A percentile compares a stretch with the other conserved stretches of the same genome.
Conservation (phyloP, 2,329 filamentous ascomycete species). For the Aspergillus quadricinctus region DNA sequence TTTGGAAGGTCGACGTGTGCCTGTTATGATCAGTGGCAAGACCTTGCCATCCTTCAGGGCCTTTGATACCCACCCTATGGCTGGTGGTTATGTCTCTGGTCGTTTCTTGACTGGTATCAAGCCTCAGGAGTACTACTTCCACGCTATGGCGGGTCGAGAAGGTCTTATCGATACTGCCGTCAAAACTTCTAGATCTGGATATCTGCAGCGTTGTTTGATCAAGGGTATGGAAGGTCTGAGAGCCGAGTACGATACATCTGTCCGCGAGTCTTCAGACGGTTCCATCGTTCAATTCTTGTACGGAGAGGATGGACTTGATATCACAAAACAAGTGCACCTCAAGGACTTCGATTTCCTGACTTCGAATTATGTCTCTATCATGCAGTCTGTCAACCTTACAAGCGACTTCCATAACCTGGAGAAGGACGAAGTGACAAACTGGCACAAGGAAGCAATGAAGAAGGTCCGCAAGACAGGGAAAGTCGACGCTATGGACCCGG, state of each 20-base stretch:
- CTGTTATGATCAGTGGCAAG: constrained; percentile 97
- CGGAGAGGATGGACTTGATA: constrained; percentile 91
- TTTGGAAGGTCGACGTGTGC: constrained; percentile 88
- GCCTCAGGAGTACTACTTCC: constrained; percentile 98
- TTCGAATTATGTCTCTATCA: constrained; percentile 76
- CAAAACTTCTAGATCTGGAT: constrained; percentile 95
- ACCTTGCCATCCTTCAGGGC: constrained; percentile 89
- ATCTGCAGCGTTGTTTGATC: constrained; percentile 92
- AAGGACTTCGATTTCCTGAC: constrained; percentile 86
- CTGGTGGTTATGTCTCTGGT: constrained; percentile 89
- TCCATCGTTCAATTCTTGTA: constrained; percentile 93
- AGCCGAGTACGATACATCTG: constrained; percentile 89
- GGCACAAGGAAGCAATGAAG: constrained; percentile 68
- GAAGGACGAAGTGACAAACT: constrained; percentile 61
- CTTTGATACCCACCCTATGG: constrained; percentile 82
- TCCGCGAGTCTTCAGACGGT: constrained; percentile 82
- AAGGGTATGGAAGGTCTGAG: constrained; percentile 96
- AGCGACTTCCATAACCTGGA: constrained; percentile 53
- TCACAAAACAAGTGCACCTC: constrained; percentile 89
- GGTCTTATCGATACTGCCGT: constrained; percentile 98
- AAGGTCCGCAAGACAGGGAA: constrained; percentile 70
- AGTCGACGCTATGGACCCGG: constrained; percentile 67
- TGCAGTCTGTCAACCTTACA: constrained; percentile 68
- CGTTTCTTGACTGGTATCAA: constrained; percentile 97
- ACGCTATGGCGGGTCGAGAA: constrained; percentile 98